Percentiles rank a stretch among this genome's conserved stretches.
Evolutionary conservation across 177 flowering plant genomes (phyloP).

Genomic region (Telopea speciosissima): DNA sequence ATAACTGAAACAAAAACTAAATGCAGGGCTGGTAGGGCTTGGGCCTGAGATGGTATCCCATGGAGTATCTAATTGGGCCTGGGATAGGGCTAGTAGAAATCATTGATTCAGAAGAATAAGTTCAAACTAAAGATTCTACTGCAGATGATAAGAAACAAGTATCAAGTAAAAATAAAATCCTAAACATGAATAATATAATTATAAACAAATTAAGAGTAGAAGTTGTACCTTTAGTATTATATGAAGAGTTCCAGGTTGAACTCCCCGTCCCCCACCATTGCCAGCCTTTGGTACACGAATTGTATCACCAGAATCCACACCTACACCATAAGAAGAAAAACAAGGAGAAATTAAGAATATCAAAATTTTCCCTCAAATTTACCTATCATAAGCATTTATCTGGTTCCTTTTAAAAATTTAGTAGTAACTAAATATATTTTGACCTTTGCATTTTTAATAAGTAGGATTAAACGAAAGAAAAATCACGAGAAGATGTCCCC

Average conservation of each 20-base stretch:
- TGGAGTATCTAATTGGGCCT: no score
- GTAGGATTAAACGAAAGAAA: background rate
- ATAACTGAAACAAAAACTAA: no score
- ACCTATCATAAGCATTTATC: background rate
- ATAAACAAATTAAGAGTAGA: background rate
- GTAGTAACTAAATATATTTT: background rate
- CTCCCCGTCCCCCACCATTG: conserved; percentile 53
- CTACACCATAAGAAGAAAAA: conserved; percentile 28
- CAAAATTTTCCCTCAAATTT: background rate
- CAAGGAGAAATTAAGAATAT: background rate
- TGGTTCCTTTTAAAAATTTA: background rate
- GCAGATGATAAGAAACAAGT: background rate
- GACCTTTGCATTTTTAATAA: background rate
- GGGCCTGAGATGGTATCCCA: no score
- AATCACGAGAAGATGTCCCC: no score
- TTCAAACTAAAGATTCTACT: background rate
- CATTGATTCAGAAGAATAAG: background rate
- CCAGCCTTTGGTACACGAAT: conserved; percentile 79
- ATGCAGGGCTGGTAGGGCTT: no score
- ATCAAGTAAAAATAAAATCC: background rate
- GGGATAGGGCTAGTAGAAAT: no score
- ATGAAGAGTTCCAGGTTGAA: conserved; percentile 50
- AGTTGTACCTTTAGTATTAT: conserved; percentile 58
- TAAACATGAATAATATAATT: background rate
- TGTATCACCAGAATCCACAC: conserved; percentile 83